Base-by-base conservation (phyloP, 257 asterid genomes). In the Lantana camara region DNA sequence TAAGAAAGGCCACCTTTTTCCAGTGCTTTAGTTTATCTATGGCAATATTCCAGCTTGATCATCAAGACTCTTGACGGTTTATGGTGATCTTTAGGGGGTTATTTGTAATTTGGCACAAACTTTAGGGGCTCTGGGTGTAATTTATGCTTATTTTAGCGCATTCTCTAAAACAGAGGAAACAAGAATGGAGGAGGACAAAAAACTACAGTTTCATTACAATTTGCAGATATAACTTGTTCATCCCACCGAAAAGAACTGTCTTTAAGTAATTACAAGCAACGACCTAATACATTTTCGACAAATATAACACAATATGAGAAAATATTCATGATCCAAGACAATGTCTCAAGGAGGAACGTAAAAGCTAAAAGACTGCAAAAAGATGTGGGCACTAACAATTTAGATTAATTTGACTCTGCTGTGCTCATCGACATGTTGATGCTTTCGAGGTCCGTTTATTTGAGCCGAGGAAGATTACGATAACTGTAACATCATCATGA, bases 401-500 rank as follows among this genome's bases (percentile, higher is more conserved):
- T 17, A 20, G 40, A n/a, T 27, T 2, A 27, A 27, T 27, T 27
- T 27, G 32, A 38, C 15, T 40, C 17, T 19, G 29, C 44, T 38
- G 30, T 54, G n/a, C n/a, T 88, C 77, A 89, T 9, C 80, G 66
- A 56, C 73, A 82, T 4, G 82, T 86, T 8, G 98, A 92, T 51
- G 98, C 98, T 82, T 87, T 92, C 20, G 95, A 80, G 60, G 96
- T 87, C 68, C 97, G 88, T 75, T 89, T 85, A 60, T 83, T 80
- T 63, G 88, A 80, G 51, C 97, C 97, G 22, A 93, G 77, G 10
- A 85, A 77, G 7, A 93, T 78, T 35, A 93, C 99, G 14, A 93
- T 87, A 7, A 84, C 97, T 5, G 98, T 87, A 4, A 90, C 89
- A 50, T 93, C 98, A n/a, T 93, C 97, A 1, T 93, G 99, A 71